Base-by-base conservation (phyloP, 306 rosid species). In the Canavalia gladiata region DNA sequence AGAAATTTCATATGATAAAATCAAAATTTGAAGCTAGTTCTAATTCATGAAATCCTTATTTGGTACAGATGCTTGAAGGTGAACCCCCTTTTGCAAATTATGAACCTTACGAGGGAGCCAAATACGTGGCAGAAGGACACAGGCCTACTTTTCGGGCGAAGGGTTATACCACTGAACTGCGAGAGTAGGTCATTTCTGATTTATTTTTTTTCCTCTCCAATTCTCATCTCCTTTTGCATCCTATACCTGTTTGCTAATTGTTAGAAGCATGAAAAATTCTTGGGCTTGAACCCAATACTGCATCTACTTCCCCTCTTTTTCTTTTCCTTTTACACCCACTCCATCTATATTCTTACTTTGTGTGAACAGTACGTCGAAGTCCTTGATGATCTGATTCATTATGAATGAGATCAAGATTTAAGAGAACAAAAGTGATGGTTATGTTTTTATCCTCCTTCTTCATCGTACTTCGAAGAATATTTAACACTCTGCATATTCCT, bases 21-120 rank as follows among this genome's bases (percentile, higher is more conserved):
- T 45, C 54, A 70, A 29, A 43, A 30, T 70, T 71, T 75, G 65
- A 52, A 69, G 49, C 80, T 51, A 31, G 60, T 82, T 83, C 41
- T 85, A 45, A 81, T 58, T 71, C 56, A 58, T 41, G 39, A 69
- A 54, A 75, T 81, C 45, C 64, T 76, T 64, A 80, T 83, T 82
- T 85, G 88, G 71, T 64, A 79, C 90, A 94, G 98, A 94, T 94
- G 97, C 93, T 94, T 70, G 98, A 94, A 87, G 98, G 98, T 49
- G 93, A 89, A 50, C 94, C 97, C 45, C 98, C 98, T 13, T 90
- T 92, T 59, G 42, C 98, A 45, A 87, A 68, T 83, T 87, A 88
- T 43, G 96, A 94, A 85, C 96, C 98, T 80, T 92, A 94, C 55
- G 98, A 92, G 5, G 98, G 94, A 52, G 98, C 98, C 71, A 94